A percentile compares a stretch with the other conserved stretches of the same genome.
Evolutionary conservation across 495 filamentous ascomycete genomes (phyloP).

Genomic region (Venustampulla echinocandica): DNA sequence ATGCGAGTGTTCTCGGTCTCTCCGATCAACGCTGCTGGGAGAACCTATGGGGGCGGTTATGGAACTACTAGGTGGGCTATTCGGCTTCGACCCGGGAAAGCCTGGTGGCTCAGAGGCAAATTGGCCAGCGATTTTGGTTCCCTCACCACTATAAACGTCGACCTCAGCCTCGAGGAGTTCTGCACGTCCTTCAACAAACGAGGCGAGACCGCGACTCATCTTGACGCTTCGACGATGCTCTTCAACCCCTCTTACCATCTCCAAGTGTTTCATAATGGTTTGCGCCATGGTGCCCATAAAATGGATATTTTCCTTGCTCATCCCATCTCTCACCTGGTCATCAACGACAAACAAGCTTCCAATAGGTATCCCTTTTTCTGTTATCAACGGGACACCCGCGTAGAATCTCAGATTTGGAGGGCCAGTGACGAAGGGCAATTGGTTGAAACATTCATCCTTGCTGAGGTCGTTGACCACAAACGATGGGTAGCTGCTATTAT

Average conservation of each 20-base stretch:
- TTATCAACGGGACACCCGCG: conserved; percentile 57
- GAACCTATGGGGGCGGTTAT: conserved; percentile 5
- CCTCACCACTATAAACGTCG: conserved; percentile 13
- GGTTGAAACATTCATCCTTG: conserved; percentile 38
- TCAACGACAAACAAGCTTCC: conserved; percentile 64
- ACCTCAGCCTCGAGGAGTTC: conserved; percentile 23
- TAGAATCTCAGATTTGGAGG: conserved; percentile 48
- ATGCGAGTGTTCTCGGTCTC: conserved; percentile 8
- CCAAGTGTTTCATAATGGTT: conserved; percentile 56
- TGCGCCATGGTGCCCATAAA: conserved; percentile 41
- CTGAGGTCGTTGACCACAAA: conserved; percentile 35
- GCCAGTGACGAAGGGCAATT: conserved; percentile 32
- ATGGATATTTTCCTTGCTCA: conserved; percentile 29
- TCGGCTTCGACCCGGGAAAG: conserved; percentile 8
- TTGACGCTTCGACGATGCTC: conserved; percentile 49
- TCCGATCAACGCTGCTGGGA: conserved; percentile 6
- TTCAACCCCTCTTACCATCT: conserved; percentile 45
- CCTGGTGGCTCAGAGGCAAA: conserved; percentile 15
- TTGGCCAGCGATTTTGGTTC: conserved; percentile 18
- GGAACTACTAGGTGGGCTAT: neutral
- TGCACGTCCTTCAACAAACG: conserved; percentile 47
- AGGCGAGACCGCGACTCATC: conserved; percentile 52
- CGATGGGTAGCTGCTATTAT: conserved; percentile 9
- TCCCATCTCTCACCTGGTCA: conserved; percentile 37
- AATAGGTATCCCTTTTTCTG: conserved; percentile 58